A percentile compares a stretch with the other conserved stretches of the same genome.
phyloP scores from a whole-genome alignment of 495 filamentous ascomycete genomes.

The Hypoxylon lienhwacheense region DNA sequence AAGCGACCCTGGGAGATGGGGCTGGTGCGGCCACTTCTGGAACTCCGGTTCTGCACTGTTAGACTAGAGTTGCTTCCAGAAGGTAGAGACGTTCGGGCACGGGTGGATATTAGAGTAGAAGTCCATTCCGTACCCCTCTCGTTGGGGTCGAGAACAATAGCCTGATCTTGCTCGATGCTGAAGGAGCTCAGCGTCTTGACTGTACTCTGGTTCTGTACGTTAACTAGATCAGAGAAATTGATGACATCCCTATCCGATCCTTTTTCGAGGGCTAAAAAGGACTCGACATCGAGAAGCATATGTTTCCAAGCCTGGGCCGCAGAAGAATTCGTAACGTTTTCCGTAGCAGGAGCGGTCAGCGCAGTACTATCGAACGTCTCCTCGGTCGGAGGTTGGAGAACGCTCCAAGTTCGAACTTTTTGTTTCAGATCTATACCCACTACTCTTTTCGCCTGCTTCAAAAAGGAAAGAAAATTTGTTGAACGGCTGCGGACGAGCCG shows the following conservation, averaged over 20 bases:
- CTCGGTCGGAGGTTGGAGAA: constrained; percentile 46
- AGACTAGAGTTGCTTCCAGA: constrained; percentile 39
- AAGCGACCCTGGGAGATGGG: constrained; percentile 59
- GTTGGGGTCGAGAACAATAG: constrained; percentile 41
- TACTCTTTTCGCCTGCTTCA: constrained; percentile 69
- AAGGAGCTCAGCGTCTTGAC: constrained; percentile 31
- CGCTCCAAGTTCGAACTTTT: constrained; percentile 80
- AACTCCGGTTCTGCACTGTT: constrained; percentile 32
- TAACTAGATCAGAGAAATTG: constrained; percentile 68
- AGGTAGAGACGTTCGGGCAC: constrained; percentile 19
- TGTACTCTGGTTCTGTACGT: constrained; percentile 71
- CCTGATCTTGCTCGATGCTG: constrained; percentile 42
- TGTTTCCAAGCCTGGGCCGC: constrained; percentile 56
- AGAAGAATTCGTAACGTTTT: constrained; percentile 33
- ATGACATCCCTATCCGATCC: constrained; percentile 71
- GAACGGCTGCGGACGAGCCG: constrained; percentile 69
- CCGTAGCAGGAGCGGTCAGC: constrained; percentile 30
- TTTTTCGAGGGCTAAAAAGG: constrained; percentile 68
- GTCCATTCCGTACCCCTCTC: constrained; percentile 38
- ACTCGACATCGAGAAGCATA: constrained; percentile 70
- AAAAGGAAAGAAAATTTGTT: constrained; percentile 67
- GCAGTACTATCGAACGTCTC: constrained; percentile 4
- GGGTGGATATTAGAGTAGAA: constrained; percentile 25
- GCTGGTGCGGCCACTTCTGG: constrained; percentile 63
- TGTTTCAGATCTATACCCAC: constrained; percentile 63